These are phyloP conservation scores for Hyphopichia wangnamkhiaoensis DNA, from an alignment of 1,139 yeast genomes.

Conservation along the genomic window DNA sequence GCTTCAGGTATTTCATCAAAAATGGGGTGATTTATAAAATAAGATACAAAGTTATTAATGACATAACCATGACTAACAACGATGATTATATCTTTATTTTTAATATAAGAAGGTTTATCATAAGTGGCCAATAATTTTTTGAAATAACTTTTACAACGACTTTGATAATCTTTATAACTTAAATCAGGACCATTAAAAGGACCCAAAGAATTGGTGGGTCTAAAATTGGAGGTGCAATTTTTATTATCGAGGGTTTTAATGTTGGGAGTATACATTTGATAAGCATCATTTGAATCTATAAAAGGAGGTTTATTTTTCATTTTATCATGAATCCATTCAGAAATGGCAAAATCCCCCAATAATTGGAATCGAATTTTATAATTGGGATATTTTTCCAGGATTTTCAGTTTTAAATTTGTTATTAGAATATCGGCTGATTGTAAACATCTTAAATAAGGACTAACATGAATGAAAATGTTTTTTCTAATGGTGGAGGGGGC, in stretches of 20 bases:
- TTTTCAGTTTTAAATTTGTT: constrained; percentile 26
- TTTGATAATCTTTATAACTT: constrained; percentile 44
- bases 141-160: constrained; percentile 43
- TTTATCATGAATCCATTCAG: constrained; percentile 51
- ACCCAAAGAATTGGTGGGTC: constrained; percentile 49
- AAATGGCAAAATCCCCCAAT: constrained; percentile 48
- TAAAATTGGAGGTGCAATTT: constrained; percentile 40
- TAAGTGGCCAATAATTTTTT: constrained; percentile 47
- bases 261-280: constrained; percentile 51
- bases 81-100: constrained; percentile 39
- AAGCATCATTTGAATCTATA: constrained; percentile 47
- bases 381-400: constrained; percentile 28
- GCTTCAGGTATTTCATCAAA: constrained; percentile 51
- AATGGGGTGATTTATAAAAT: constrained; percentile 47
- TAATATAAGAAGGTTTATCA: constrained; percentile 38
- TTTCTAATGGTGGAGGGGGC: constrained; percentile 22
- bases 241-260: constrained; percentile 38
- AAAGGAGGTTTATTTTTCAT: constrained; percentile 49
- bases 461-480: constrained; percentile 43
- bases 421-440: constrained; percentile 46
- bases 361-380: constrained; percentile 41
- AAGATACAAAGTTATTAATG: constrained; percentile 41
- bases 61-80: constrained; percentile 48
- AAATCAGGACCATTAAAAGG: constrained; percentile 49
- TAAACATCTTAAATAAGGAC: constrained; percentile 48